Evolutionary conservation across 202 grass and related monocot genomes (phyloP).

Genomic region (Elaeis oleifera): DNA sequence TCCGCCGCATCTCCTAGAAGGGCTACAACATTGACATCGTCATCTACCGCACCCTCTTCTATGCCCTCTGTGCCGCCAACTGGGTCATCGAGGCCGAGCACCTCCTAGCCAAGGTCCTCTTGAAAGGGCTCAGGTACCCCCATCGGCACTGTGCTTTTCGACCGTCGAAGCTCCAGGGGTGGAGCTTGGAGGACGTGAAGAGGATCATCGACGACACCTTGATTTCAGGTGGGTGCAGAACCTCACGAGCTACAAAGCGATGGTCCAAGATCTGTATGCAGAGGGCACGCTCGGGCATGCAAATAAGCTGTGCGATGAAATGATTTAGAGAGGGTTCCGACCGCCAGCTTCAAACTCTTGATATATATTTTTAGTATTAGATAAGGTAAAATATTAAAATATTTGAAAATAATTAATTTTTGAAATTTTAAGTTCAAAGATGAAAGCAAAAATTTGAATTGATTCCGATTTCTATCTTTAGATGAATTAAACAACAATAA

Average conservation of each 20-base stretch:
- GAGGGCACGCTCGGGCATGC: slow-evolving; percentile 45
- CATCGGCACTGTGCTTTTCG: slow-evolving; percentile 42
- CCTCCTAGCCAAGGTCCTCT: slow-evolving; percentile 64
- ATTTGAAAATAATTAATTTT: too few relatives aligned
- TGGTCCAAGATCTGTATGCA: slow-evolving; percentile 37
- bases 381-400: too few relatives aligned
- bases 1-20: slow-evolving; percentile 53
- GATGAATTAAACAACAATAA: too few relatives aligned
- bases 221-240: slow-evolving; percentile 43
- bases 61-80: slow-evolving; percentile 42
- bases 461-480: too few relatives aligned
- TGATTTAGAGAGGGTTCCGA: slow-evolving; percentile 55
- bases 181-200: slow-evolving; percentile 41
- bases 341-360: slow-evolving; percentile 19
- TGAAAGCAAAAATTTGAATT: too few relatives aligned
- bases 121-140: slow-evolving; percentile 51
- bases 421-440: too few relatives aligned
- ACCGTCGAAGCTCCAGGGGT: slow-evolving; percentile 44
- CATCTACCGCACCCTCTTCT: slow-evolving; percentile 47
- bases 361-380: too few relatives aligned
- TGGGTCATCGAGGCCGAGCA: slow-evolving; percentile 39
- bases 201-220: slow-evolving; percentile 51
- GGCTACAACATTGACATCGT: slow-evolving; percentile 55
- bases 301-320: slow-evolving; percentile 56
- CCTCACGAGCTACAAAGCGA: slow-evolving; percentile 42